Evolutionary conservation across 2,329 filamentous ascomycete genomes (phyloP).

Genomic region (Fusarium napiforme): DNA sequence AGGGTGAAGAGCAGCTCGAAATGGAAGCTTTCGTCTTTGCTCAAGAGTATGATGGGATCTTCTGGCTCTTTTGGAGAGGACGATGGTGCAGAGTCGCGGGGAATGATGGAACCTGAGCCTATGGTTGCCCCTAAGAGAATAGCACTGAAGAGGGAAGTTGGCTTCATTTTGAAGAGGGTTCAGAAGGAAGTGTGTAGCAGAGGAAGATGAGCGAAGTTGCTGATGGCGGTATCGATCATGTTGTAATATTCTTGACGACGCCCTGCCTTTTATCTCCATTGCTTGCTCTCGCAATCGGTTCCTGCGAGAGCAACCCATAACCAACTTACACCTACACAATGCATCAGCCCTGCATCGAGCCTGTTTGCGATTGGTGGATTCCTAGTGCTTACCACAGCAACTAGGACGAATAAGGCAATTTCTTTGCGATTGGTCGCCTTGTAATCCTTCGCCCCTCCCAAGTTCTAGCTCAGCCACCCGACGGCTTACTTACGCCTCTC

Average conservation of each 20-base stretch:
- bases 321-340: background rate
- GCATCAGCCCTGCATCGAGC: background rate
- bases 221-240: fast-evolving
- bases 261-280: background rate
- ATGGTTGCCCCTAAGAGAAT: fast-evolving
- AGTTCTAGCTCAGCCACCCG: background rate
- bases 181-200: background rate
- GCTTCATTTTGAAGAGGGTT: background rate
- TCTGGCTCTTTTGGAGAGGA: fast-evolving
- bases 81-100: fast-evolving
- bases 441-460: background rate
- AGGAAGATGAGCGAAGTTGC: fast-evolving
- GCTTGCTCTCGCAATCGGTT: background rate
- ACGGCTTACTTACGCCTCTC: background rate
- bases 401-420: background rate
- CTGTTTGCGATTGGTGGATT: background rate
- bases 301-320: fast-evolving
- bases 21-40: background rate
- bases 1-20: background rate
- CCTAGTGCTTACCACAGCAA: background rate
- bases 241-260: background rate
- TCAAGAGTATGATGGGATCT: background rate
- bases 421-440: background rate
- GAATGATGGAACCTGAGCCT: background rate
- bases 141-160: background rate